Evolutionary conservation across 768 basidiomycete species (phyloP).

Genomic region (Termitomyces sp.): DNA sequence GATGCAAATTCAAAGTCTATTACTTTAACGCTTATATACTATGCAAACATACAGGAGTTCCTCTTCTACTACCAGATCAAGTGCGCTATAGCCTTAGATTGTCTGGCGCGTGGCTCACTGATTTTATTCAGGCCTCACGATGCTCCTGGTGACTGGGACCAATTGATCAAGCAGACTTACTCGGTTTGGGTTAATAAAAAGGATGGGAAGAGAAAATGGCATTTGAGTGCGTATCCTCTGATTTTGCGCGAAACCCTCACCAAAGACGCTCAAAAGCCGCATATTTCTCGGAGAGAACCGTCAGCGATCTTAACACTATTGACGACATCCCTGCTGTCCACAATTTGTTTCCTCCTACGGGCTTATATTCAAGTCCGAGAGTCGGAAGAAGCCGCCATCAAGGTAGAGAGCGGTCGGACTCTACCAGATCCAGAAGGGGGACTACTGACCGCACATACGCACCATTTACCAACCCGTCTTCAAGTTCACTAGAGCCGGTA

Average conservation of each 20-base stretch:
- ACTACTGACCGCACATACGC: conserved; percentile 1
- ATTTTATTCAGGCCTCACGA: conserved; percentile 1
- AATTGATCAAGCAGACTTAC: conserved; percentile 79
- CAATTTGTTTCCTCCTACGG: conserved; percentile 60
- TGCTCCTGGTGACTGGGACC: conserved; percentile 39
- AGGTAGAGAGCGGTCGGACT: conserved; percentile 37
- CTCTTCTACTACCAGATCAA: conserved; percentile 77
- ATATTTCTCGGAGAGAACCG: conserved; percentile 75
- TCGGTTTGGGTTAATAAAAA: conserved; percentile 70
- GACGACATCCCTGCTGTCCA: conserved; percentile 58
- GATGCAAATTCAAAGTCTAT: not conserved
- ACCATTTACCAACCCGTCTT: conserved; percentile 1
- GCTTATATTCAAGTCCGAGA: conserved; percentile 63
- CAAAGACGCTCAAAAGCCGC: conserved; percentile 44
- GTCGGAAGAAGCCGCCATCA: conserved; percentile 44
- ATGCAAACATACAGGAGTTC: conserved; percentile 51
- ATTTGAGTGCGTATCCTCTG: conserved; percentile 55
- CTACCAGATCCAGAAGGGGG: conserved; percentile 1
- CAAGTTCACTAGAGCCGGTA: conserved; percentile 22
- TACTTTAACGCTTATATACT: conserved; percentile 4
- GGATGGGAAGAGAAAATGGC: conserved; percentile 72
- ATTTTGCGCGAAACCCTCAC: not conserved
- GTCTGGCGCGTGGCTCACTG: not conserved
- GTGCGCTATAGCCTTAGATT: conserved; percentile 38
- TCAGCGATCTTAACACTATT: conserved; percentile 65